A percentile compares a stretch with the other conserved stretches of the same genome.
Conservation (phyloP, 2,329 filamentous ascomycete genomes). For the Exophiala xenobiotica region DNA sequence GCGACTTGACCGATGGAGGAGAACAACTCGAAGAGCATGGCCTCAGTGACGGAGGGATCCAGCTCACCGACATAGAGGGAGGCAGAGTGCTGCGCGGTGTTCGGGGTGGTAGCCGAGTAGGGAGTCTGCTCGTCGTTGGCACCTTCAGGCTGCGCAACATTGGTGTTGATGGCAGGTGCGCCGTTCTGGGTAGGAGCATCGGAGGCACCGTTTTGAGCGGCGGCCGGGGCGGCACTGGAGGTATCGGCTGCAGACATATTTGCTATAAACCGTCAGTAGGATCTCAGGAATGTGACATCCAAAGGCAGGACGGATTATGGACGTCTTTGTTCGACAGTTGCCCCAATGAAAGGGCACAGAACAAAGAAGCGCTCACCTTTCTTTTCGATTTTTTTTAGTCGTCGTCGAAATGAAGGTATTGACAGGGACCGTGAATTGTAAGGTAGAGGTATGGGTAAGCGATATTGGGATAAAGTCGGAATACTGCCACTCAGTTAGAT, state of each 20-base stretch:
- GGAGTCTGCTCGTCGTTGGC: conserved; percentile 56
- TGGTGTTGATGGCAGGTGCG: conserved; percentile 67
- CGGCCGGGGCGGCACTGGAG: conserved; percentile 67
- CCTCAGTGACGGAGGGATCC: conserved; percentile 95
- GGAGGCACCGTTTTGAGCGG: conserved; percentile 64
- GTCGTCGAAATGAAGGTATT: conserved; percentile 11
- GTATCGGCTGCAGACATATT: conserved; percentile 80
- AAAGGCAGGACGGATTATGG: neutral
- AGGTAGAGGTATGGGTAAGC: conserved; percentile 14
- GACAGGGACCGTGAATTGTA: conserved; percentile 9
- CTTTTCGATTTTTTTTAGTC: conserved; percentile 9
- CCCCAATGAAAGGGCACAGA: conserved; percentile 1
- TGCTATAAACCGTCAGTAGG: conserved; percentile 56
- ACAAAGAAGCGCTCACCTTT: conserved; percentile 20
- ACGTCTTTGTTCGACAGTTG: conserved; percentile 1
- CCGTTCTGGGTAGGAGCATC: conserved; percentile 42
- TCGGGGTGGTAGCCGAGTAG: conserved; percentile 60
- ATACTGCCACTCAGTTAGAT: conserved; percentile 18
- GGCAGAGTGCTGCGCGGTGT: conserved; percentile 83
- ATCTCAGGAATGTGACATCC: neutral
- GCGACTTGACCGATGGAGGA: conserved; percentile 98
- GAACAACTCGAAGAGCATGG: conserved; percentile 99
- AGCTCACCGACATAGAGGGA: conserved; percentile 99
- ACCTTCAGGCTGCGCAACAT: conserved; percentile 51
- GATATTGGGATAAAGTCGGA: conserved; percentile 25